Evolutionary conservation across 1,139 yeast species (phyloP), one percentile per base, ranked within the genome.

Genomic region (Taphrina confusa): DNA sequence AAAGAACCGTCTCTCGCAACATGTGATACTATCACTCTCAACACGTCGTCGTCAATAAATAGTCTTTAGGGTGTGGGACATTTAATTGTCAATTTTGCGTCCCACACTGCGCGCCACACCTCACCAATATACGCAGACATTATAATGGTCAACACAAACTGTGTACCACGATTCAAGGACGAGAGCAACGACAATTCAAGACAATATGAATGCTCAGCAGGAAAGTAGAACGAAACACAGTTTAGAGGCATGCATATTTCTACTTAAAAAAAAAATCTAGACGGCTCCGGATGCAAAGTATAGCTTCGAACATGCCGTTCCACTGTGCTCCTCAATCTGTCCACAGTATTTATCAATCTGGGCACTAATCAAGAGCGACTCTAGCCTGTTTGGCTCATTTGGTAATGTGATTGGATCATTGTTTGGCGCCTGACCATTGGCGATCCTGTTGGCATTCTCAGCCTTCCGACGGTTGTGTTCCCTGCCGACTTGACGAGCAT

Each of bases 401-500:
- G 94, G 91, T 66, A 85, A 79, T 72, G 79, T 83, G 76, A 83
- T 85, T 51, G 83, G 81, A 30, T 73, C 66, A 52, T 80, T 73
- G 62, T 77, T 69, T 63, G 80, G 81, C 51, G 80, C 77, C 67
- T 84, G 83, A 47, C 87, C 87, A 42, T 74, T 75, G 61, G 77
- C 73, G 57, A 73, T 77, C 66, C 87, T 79, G 66, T 80, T 81
- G 58, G 79, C 77, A 72, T 86, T 85, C 68, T 85, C 92, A 64
- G 80, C 44, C 34, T 63, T 64, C 31, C 89, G 77, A 73, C 82
- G 83, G 63, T 82, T 75, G 71, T 79, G 78, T 70, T 87, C 95
- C 72, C 90, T 82, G 59, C 84, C 81, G 66, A 82, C 77, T 69
- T 82, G 85, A 76, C 95, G 83, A 75, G 87, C 95, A 76, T 83